Evolutionary conservation across 1,284 basidiomycete genomes (phyloP).

Genomic region (Neotropicomus parvogracilis): DNA sequence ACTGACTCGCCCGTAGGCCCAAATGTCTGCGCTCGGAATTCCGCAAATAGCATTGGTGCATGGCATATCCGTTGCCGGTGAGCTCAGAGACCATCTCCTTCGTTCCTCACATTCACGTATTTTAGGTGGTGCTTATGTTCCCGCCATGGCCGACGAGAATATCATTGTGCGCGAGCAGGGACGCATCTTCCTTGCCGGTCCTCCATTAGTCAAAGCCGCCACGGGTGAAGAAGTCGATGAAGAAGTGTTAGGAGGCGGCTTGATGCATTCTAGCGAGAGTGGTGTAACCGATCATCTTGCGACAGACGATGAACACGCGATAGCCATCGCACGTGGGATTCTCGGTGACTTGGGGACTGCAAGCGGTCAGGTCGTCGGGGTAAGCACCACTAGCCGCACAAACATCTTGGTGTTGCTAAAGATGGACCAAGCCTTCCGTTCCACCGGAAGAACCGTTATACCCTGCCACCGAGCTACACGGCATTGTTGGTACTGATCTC

Average conservation of each 20-base stretch:
- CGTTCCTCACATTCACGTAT: conserved; percentile 10
- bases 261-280: conserved; percentile 92
- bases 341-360: conserved; percentile 76
- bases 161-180: conserved; percentile 94
- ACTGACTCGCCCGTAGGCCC: conserved; percentile 51
- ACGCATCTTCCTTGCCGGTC: conserved; percentile 93
- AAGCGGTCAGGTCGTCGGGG: conserved; percentile 46
- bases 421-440: conserved; percentile 48
- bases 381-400: conserved; percentile 36
- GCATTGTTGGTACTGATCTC: conserved; percentile 87
- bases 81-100: conserved; percentile 10
- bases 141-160: conserved; percentile 95
- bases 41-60: conserved; percentile 93
- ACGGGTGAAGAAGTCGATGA: conserved; percentile 93
- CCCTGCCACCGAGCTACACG: conserved; percentile 77
- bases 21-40: conserved; percentile 87
- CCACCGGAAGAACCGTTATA: conserved; percentile 75
- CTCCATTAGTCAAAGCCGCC: conserved; percentile 92
- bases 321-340: conserved; percentile 79
- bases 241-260: conserved; percentile 86
- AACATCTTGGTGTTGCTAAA: conserved; percentile 14
- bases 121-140: conserved; percentile 84
- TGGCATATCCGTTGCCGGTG: conserved; percentile 88
- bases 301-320: conserved; percentile 83
- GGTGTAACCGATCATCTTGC: conserved; percentile 95